These are phyloP conservation scores for Chlorella sorokiniana DNA, from an alignment of 139 green algal species.

Conservation along the genomic window DNA sequence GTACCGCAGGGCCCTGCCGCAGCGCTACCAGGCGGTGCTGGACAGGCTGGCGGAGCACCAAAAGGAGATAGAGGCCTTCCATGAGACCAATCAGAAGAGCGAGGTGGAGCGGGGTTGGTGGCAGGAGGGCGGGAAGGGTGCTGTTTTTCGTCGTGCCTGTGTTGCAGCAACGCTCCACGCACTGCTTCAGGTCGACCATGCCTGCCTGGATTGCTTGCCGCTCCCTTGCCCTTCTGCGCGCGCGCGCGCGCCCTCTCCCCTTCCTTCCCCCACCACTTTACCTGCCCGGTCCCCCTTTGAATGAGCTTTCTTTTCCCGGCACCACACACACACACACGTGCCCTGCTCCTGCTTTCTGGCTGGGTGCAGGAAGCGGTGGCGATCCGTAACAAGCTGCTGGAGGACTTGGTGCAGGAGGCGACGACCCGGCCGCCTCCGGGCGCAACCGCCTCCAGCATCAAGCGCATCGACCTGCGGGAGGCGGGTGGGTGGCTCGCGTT, in stretches of 20 bases:
- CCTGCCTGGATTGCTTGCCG: no score
- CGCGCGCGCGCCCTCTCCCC: background rate
- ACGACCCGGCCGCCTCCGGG: conserved; percentile 14
- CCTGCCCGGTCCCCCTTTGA: background rate
- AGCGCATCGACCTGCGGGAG: conserved; percentile 53
- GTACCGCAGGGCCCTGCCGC: conserved; percentile 44
- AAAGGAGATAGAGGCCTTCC: conserved; percentile 7
- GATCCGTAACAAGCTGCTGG: conserved; percentile 34
- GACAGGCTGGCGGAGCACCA: conserved; percentile 31
- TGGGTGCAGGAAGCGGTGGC: conserved; percentile 30
- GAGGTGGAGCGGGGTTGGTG: background rate
- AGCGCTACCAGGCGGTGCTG: conserved; percentile 30
- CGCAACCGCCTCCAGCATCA: background rate
- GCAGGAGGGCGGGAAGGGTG: background rate
- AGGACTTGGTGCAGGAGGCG: conserved; percentile 46
- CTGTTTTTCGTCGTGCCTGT: background rate
- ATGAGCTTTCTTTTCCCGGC: background rate
- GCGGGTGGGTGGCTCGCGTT: background rate
- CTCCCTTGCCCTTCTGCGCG: no score
- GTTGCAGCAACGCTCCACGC: background rate
- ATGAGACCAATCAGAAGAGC: conserved; percentile 18
- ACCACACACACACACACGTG: background rate
- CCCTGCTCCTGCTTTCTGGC: background rate
- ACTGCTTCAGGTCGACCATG: no score
- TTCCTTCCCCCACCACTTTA: background rate